Evolutionary conservation across 345 rosid species (phyloP), one percentile per base, ranked within the genome.

Genomic region (Capsella bursapastoris): DNA sequence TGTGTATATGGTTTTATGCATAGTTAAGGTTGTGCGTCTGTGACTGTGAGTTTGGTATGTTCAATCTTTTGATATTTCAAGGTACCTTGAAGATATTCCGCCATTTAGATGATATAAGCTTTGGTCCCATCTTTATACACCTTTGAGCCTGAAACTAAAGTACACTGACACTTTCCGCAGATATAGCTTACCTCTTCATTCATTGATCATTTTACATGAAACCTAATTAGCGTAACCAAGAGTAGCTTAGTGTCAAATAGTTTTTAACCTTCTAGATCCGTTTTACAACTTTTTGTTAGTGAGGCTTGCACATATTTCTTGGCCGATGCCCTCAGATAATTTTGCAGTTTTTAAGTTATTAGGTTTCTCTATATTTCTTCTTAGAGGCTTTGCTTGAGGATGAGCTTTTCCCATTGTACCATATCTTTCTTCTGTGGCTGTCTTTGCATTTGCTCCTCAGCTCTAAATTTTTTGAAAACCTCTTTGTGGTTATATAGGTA

Each of bases 401-500:
- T 29, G 16, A 50, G 29, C 67, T 75, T 59, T 14, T 35, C 16
- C 8, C 27, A 5, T n/a, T 55, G 18, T 45, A 47, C 31, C 35
- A 4, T 29, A 61, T 57, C 51, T 57, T 74, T 47, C 65, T 11
- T 40, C 29, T 57, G 52, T 57, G 45, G 49, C 50, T 52, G 41
- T 37, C 50, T 75, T 75, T 60, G 63, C 32, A 27, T 48, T 29
- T 75, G 5, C 63, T 50, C 38, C 63, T 29, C 44, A 55, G 45
- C 37, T 70, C 40, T 22, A 57, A 45, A 37, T 27, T 28, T 28
- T 38, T 48, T 0, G 16, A 27, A 2, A 8, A 35, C 13, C 13
- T 55, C 13, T 45, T 8, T 75, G 31, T 59, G 73, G 73, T 63
- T 82, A 59, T 76, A 51, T 68, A 93, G 98, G 86, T 76, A 22